phyloP scores from a whole-genome alignment of 75 land plant genomes.

The Azolla pinnata region DNA sequence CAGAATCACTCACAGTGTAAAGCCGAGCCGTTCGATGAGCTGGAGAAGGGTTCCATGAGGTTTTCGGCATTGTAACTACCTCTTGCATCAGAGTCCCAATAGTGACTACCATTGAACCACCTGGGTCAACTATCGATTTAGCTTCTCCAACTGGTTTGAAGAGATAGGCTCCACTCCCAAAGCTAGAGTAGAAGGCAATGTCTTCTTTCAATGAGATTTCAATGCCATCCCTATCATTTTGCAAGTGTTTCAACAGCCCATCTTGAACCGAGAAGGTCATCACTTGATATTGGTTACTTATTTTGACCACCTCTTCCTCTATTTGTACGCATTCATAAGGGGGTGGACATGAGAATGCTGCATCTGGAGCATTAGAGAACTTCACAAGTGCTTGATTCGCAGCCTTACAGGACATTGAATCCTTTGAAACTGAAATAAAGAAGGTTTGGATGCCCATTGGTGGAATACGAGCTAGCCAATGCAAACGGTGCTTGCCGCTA shows the following conservation, averaged over 20 bases:
- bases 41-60: conserved; percentile 42
- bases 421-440: conserved; percentile 54
- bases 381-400: conserved; percentile 45
- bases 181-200: conserved; percentile 71
- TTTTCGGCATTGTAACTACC: conserved; percentile 48
- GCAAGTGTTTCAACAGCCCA: conserved; percentile 52
- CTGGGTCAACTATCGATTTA: conserved; percentile 37
- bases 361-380: conserved; percentile 24
- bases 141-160: conserved; percentile 89
- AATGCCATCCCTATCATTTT: conserved; percentile 22
- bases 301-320: conserved; percentile 38
- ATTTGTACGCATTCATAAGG: conserved; percentile 56
- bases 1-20: conserved; percentile 46
- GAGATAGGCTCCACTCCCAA: conserved; percentile 89
- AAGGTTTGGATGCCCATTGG: conserved; percentile 86
- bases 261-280: conserved; percentile 50
- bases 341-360: conserved; percentile 44
- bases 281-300: conserved; percentile 40
- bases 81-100: conserved; percentile 75
- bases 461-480: conserved; percentile 69
- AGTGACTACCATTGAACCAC: conserved; percentile 52
- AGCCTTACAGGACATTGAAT: conserved; percentile 50
- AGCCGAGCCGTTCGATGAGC: conserved; percentile 72
- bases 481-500: conserved; percentile 67
- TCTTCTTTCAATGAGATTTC: conserved; percentile 54